phyloP scores from a whole-genome alignment of 768 basidiomycete species.

The Termitomyces bulborhizus region DNA sequence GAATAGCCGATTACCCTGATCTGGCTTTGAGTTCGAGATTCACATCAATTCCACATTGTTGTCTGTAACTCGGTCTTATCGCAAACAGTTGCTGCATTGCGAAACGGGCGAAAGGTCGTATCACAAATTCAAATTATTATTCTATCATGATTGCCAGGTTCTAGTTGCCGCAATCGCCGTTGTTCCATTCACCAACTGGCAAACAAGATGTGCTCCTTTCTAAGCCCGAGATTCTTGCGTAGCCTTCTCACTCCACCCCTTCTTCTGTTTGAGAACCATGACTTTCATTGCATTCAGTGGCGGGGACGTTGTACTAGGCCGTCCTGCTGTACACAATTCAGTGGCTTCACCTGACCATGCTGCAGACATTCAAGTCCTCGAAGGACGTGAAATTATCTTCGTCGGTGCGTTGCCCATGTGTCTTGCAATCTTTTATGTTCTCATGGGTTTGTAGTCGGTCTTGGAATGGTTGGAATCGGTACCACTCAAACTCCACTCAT shows the following conservation, averaged over 20 bases:
- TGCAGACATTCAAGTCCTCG: background rate
- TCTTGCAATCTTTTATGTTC: background rate
- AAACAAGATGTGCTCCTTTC: background rate
- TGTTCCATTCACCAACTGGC: background rate
- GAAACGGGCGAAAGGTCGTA: background rate
- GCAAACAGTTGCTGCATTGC: background rate
- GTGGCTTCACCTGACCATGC: background rate
- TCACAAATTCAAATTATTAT: background rate
- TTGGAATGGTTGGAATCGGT: slow-evolving; percentile 63
- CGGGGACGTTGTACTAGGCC: background rate
- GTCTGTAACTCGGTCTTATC: background rate
- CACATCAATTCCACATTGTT: too few species aligned
- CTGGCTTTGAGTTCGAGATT: background rate
- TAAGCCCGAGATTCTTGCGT: background rate
- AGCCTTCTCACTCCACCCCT: background rate
- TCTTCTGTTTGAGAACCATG: background rate
- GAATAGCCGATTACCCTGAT: background rate
- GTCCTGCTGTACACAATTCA: background rate
- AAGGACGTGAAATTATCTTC: slow-evolving; percentile 4
- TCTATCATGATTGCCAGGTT: background rate
- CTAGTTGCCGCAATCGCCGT: background rate
- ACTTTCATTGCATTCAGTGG: background rate
- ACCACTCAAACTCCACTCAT: slow-evolving; percentile 1
- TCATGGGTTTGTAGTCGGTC: slow-evolving; percentile 28
- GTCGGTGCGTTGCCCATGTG: background rate